phyloP scores from a whole-genome alignment of 768 basidiomycete species.

The Phylloporus scabripes region DNA sequence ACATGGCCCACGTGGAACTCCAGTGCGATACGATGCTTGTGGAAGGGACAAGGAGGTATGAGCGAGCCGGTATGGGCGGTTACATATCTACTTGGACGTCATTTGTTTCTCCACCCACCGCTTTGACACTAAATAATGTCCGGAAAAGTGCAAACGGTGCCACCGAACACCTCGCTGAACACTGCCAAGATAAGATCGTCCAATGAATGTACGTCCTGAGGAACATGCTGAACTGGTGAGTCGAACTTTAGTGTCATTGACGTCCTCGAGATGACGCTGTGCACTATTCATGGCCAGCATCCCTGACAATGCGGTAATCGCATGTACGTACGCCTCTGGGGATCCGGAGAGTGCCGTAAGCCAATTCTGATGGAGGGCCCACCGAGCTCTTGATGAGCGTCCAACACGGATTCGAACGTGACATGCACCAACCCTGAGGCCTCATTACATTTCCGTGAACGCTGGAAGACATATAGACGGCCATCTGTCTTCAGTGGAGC shows the following conservation, averaged over 20 bases:
- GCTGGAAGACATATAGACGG: slow-evolving; percentile 14
- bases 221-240: slow-evolving; percentile 18
- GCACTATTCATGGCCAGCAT: neutral
- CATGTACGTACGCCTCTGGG: slow-evolving; percentile 6
- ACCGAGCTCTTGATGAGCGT: slow-evolving; percentile 8
- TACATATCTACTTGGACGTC: slow-evolving; percentile 3
- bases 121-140: neutral
- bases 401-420: neutral
- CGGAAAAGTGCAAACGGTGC: slow-evolving; percentile 3
- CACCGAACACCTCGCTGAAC: neutral
- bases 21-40: neutral
- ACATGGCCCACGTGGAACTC: neutral
- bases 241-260: slow-evolving; percentile 5
- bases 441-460: neutral
- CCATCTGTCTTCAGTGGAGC: neutral
- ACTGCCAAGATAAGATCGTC: slow-evolving; percentile 6
- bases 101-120: neutral
- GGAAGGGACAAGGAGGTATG: neutral
- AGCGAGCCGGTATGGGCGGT: slow-evolving; percentile 13
- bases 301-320: slow-evolving; percentile 15
- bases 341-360: slow-evolving; percentile 4
- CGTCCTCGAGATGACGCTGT: slow-evolving; percentile 8
- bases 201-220: slow-evolving; percentile 9
- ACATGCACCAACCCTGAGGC: slow-evolving; percentile 18
- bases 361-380: neutral